These are phyloP conservation scores for Halophytophthora batemanensis DNA, from an alignment of 352 stramenopile species.

Conservation along the genomic window DNA sequence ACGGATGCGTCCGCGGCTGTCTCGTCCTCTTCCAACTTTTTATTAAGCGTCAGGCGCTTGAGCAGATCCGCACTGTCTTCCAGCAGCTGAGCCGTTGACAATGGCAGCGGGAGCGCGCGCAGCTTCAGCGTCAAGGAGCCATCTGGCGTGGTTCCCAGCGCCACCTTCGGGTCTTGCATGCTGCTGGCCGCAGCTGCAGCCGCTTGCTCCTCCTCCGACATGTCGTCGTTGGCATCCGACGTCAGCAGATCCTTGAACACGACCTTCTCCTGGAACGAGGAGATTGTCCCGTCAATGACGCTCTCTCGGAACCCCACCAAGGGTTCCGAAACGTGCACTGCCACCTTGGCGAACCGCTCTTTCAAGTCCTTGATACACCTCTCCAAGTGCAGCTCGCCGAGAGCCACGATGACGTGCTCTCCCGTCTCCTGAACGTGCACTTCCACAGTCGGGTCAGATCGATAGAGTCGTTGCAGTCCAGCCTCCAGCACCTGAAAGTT, in stretches of 20 bases:
- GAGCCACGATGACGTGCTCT: constrained; percentile 88
- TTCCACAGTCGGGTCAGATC: constrained; percentile 91
- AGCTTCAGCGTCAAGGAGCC: constrained; percentile 72
- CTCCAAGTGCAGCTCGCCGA: constrained; percentile 91
- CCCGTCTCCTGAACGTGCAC: constrained; percentile 88
- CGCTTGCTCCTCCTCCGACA: constrained; percentile 6
- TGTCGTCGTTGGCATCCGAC: constrained; percentile 15
- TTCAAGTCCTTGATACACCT: constrained; percentile 90
- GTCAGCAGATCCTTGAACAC: constrained; percentile 69
- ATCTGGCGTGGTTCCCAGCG: constrained; percentile 61
- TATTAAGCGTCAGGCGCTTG: constrained; percentile 33
- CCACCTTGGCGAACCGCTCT: constrained; percentile 85
- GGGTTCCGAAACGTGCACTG: constrained; percentile 80
- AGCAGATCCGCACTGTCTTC: constrained; percentile 65
- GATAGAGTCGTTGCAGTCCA: constrained; percentile 89
- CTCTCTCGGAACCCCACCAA: constrained; percentile 90
- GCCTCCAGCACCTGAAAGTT: constrained; percentile 84
- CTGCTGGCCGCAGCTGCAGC: background rate
- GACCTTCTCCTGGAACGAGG: constrained; percentile 61
- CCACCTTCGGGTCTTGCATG: constrained; percentile 30
- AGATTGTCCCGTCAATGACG: constrained; percentile 57
- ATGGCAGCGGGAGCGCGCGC: constrained; percentile 71
- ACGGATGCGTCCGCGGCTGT: constrained; percentile 5
- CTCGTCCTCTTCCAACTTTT: constrained; percentile 23
- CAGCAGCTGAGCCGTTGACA: constrained; percentile 57